These are phyloP conservation scores for Solanum chilense DNA, from an alignment of 257 asterid species.

Conservation along the genomic window DNA sequence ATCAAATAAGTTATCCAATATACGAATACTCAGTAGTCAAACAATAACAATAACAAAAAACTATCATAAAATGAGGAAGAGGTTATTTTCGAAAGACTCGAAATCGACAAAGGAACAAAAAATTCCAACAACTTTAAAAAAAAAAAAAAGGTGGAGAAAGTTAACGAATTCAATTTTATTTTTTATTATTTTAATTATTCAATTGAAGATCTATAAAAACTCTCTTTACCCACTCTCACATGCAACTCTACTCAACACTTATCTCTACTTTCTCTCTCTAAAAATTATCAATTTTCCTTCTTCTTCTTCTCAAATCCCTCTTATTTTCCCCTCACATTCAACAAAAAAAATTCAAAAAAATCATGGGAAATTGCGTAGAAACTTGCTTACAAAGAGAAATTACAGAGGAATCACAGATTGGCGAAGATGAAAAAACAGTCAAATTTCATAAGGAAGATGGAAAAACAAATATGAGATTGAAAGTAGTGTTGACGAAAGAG, in stretches of 20 bases:
- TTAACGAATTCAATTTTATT: background rate
- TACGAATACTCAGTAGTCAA: background rate
- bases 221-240: background rate
- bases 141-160: background rate
- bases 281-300: background rate
- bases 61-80: background rate
- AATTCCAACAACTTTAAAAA: background rate
- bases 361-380: slow-evolving; percentile 69
- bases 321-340: background rate
- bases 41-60: background rate
- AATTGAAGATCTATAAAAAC: background rate
- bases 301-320: background rate
- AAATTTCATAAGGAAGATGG: background rate
- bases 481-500: slow-evolving; percentile 53
- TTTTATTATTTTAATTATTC: background rate
- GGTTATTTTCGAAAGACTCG: background rate
- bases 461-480: slow-evolving; percentile 25
- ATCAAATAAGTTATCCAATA: background rate
- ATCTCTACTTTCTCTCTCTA: background rate
- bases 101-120: background rate
- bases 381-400: slow-evolving; percentile 9
- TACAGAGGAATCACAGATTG: background rate
- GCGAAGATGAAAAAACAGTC: background rate
- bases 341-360: background rate
- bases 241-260: background rate